Evolutionary conservation across 306 rosid genomes (phyloP), one percentile per base, ranked within the genome.

Genomic region (Medicago ruthenica): DNA sequence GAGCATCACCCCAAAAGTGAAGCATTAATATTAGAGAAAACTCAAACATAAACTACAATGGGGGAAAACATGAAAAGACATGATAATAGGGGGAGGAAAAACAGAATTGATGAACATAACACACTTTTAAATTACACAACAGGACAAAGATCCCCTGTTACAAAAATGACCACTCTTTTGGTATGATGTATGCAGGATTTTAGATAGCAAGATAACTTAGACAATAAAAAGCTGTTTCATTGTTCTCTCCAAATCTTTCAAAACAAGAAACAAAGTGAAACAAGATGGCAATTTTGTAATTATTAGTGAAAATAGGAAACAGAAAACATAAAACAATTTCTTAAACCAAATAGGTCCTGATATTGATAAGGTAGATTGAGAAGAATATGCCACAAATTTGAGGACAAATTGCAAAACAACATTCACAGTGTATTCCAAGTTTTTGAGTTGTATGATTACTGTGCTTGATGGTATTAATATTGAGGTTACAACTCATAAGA

Each of bases 21-120:
- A 73, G 41, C 20, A 20, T 9, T 66, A 72, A 39, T 27, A 55
- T 47, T 66, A 20, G 48, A 65, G 65, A 57, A 54, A 57, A 76
- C 16, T 17, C 10, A 20, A 64, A 39, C 21, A 73, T 67, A 48
- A 72, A 44, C 39, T 24, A 22, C 20, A 75, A 36, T 0, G 31
- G 59, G 44, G 14, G 36, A 64, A 64, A 76, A 60, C 55, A 67
- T 27, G 16, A 54, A 76, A 42, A 36, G 4, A 22, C 14, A 57
- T 6, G 37, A 39, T 15, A 63, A 71, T 15, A 53, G 51, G 20
- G 55, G 78, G 50, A 73, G n/a, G 48, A 71, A 20, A 44, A 20
- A 58, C 18, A 1, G 31, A 64, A 76, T 44, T 16, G 4, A 36
- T 31, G 42, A 71, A 71, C 37, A 71, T n/a, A 72, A 1, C 57